These are phyloP conservation scores for Orobanche coerulescens DNA, from an alignment of 257 asterid genomes.

Conservation along the genomic window DNA sequence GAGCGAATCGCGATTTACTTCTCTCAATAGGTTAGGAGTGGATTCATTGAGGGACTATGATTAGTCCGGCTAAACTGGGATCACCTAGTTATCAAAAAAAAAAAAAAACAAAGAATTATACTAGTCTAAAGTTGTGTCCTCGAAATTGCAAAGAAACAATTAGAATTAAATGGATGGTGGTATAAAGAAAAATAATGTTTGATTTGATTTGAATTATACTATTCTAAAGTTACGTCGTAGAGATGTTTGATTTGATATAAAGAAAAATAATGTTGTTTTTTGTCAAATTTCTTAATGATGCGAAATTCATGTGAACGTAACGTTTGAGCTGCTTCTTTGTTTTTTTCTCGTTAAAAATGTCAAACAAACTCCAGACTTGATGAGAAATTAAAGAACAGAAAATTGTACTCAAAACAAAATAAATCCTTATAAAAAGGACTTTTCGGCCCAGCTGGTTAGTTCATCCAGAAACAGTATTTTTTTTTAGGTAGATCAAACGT, in stretches of 20 bases:
- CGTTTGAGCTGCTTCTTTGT: conserved; percentile 16
- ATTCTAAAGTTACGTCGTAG: too few relatives aligned
- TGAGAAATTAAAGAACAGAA: neutral
- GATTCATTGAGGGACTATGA: too few relatives aligned
- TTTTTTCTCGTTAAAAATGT: conserved; percentile 4
- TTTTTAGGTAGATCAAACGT: neutral
- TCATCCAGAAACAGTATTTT: too few relatives aligned
- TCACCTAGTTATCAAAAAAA: too few relatives aligned
- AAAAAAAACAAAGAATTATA: too few relatives aligned
- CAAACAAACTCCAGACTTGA: neutral
- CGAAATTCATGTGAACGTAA: conserved; percentile 16
- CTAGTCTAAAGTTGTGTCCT: neutral
- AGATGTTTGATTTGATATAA: conserved; percentile 3
- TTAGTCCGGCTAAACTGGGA: too few relatives aligned
- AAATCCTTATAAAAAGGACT: neutral
- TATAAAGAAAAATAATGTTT: too few relatives aligned
- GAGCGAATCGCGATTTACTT: too few relatives aligned
- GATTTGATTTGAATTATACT: too few relatives aligned
- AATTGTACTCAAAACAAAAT: neutral
- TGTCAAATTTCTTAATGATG: conserved; percentile 13
- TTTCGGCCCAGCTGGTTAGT: neutral
- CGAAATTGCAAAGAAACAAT: neutral
- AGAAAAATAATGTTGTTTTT: neutral
- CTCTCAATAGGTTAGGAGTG: too few relatives aligned
- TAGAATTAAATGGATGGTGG: neutral